Evolutionary conservation across 306 rosid species (phyloP).

Genomic region (Sesbania bispinosa): DNA sequence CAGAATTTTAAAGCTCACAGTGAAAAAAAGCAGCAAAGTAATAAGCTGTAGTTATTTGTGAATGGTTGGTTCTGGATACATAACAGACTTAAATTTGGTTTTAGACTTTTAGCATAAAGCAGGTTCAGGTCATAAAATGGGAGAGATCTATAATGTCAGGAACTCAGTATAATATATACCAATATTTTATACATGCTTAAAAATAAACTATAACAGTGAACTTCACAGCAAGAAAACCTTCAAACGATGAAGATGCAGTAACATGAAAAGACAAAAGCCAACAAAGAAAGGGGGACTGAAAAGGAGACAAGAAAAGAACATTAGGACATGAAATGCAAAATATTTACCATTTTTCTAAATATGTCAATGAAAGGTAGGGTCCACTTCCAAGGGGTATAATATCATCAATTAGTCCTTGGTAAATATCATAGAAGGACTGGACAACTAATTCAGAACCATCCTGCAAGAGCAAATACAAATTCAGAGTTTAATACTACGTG

Average conservation of each 20-base stretch:
- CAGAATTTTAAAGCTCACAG: background rate
- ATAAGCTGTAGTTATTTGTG: background rate
- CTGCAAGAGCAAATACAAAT: constrained; percentile 48
- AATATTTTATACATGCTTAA: background rate
- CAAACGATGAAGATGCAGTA: constrained; percentile 11
- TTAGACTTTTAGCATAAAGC: background rate
- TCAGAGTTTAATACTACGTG: constrained; percentile 18
- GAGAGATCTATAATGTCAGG: background rate
- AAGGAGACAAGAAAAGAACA: constrained; percentile 3
- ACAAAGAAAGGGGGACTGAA: background rate
- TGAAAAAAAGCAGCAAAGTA: background rate
- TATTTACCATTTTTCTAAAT: constrained; percentile 74
- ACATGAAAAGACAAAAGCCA: background rate
- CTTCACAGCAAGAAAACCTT: background rate
- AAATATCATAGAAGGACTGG: constrained; percentile 56
- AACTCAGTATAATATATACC: background rate
- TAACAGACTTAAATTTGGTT: background rate
- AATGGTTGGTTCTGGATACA: background rate
- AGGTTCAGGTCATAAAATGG: background rate
- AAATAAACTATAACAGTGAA: background rate
- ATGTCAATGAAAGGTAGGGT: constrained; percentile 64
- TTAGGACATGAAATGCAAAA: constrained; percentile 10
- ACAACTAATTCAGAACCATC: constrained; percentile 52
- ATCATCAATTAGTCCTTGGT: constrained; percentile 49
- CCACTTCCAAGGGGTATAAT: constrained; percentile 72